phyloP scores from a whole-genome alignment of 2,329 filamentous ascomycete genomes.

The Chrysoporthe puriensis region DNA sequence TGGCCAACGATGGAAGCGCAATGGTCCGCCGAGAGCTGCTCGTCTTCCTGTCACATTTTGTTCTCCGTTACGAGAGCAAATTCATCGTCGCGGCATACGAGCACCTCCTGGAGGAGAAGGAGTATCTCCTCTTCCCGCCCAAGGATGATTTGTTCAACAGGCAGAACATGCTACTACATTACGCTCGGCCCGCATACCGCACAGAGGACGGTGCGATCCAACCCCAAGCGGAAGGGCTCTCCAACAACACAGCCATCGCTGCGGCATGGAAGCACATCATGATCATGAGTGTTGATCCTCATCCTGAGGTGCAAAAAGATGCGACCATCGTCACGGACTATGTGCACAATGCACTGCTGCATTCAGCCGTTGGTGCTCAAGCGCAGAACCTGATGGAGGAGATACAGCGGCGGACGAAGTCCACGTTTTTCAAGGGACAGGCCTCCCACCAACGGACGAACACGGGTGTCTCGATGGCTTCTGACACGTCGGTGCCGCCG shows the following conservation, averaged over 20 bases:
- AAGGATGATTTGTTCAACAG: slow-evolving; percentile 59
- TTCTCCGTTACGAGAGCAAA: slow-evolving; percentile 87
- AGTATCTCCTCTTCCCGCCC: slow-evolving; percentile 63
- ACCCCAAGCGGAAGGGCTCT: slow-evolving; percentile 61
- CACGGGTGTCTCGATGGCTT: slow-evolving; percentile 41
- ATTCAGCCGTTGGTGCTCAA: slow-evolving; percentile 73
- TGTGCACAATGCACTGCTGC: slow-evolving; percentile 75
- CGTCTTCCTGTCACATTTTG: slow-evolving; percentile 91
- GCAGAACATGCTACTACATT: slow-evolving; percentile 64
- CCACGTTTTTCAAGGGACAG: slow-evolving; percentile 49
- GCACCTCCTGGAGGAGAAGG: slow-evolving; percentile 82
- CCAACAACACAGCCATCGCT: slow-evolving; percentile 88
- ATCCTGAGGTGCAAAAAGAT: slow-evolving; percentile 88
- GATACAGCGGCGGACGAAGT: slow-evolving; percentile 58
- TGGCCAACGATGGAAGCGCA: slow-evolving; percentile 92
- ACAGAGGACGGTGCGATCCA: slow-evolving; percentile 63
- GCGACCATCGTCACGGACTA: slow-evolving; percentile 86
- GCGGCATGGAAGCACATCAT: slow-evolving; percentile 93
- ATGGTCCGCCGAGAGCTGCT: slow-evolving; percentile 92
- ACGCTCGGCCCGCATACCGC: slow-evolving; percentile 58
- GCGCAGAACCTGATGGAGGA: slow-evolving; percentile 77
- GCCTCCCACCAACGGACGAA: slow-evolving; percentile 49
- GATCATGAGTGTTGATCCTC: slow-evolving; percentile 89
- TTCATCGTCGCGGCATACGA: slow-evolving; percentile 92
- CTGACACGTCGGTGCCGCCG: slow-evolving; percentile 35